Conservation (phyloP, 78 protist species). For the Andalucia godoyi region DNA sequence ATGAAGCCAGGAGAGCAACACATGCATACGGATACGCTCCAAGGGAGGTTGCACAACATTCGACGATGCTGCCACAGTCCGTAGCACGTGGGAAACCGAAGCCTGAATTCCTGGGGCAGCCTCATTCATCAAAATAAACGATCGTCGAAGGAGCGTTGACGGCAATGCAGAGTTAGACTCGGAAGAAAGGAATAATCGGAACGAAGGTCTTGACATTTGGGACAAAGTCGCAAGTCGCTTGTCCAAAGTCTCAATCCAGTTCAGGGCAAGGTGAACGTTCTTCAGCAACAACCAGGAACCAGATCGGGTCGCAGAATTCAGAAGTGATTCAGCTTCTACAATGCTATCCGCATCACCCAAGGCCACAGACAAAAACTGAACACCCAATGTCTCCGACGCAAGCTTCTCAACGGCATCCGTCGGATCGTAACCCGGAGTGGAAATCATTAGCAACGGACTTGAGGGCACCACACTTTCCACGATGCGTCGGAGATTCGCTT, state of each 20-base stretch:
- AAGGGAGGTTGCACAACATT: constrained; percentile 17
- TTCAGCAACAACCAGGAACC: constrained; percentile 92
- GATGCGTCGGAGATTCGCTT: background rate
- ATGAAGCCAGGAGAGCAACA: constrained; percentile 91
- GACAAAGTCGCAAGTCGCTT: constrained; percentile 86
- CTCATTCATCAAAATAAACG: constrained; percentile 74
- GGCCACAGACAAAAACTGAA: constrained; percentile 49
- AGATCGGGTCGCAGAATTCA: constrained; percentile 49
- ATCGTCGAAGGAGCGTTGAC: constrained; percentile 59
- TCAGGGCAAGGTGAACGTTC: constrained; percentile 93
- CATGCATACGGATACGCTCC: constrained; percentile 80
- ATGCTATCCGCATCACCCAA: constrained; percentile 93
- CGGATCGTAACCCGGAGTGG: constrained; percentile 88
- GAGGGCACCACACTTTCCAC: constrained; percentile 4
- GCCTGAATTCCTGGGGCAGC: constrained; percentile 89
- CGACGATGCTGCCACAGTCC: background rate
- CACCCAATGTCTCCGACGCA: background rate
- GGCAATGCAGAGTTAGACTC: constrained; percentile 81
- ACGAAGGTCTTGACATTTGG: no score
- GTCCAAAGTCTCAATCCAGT: constrained; percentile 78
- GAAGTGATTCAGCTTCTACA: constrained; percentile 68
- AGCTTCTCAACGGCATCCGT: constrained; percentile 34
- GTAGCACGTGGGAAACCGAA: constrained; percentile 44
- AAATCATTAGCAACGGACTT: constrained; percentile 69
- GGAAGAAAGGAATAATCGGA: constrained; percentile 83